Evolutionary conservation across 805 yeast genomes (phyloP).

Genomic region (Saccharomyces paradoxus): DNA sequence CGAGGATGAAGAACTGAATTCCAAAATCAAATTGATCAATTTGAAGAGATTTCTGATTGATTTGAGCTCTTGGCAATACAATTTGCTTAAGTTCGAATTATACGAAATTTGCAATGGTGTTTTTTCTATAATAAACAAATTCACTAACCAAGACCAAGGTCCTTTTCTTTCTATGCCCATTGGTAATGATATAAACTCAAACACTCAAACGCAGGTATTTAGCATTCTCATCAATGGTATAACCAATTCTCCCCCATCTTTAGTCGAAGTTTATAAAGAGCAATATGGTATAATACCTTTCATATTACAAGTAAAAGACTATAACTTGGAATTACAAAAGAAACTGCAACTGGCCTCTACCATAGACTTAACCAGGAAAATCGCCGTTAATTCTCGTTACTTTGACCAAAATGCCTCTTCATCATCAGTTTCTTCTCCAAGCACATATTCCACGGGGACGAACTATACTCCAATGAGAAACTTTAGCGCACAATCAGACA

Average conservation of each 20-base stretch:
- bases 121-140: conserved; percentile 20
- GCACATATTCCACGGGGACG: conserved; percentile 13
- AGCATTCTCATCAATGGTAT: conserved; percentile 18
- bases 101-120: conserved; percentile 22
- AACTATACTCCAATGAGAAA: conserved; percentile 29
- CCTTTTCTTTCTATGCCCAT: conserved; percentile 21
- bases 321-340: conserved; percentile 15
- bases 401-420: conserved; percentile 14
- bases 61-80: conserved; percentile 39
- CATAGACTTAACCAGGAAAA: conserved; percentile 21
- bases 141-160: conserved; percentile 22
- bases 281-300: conserved; percentile 17
- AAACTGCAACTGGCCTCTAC: conserved; percentile 22
- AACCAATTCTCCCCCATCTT: conserved; percentile 15
- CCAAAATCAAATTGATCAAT: conserved; percentile 31
- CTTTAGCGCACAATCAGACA: conserved; percentile 27
- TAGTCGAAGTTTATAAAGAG: conserved; percentile 18
- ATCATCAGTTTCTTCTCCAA: conserved; percentile 21
- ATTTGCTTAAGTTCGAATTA: conserved; percentile 28
- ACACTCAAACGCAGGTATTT: conserved; percentile 14
- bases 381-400: conserved; percentile 10
- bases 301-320: conserved; percentile 14
- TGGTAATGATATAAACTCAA: conserved; percentile 3
- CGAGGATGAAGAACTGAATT: conserved; percentile 10
- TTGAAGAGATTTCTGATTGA: conserved; percentile 43